Conservation (phyloP, 2,329 filamentous ascomycete species). For the Diaporthe sp. region DNA sequence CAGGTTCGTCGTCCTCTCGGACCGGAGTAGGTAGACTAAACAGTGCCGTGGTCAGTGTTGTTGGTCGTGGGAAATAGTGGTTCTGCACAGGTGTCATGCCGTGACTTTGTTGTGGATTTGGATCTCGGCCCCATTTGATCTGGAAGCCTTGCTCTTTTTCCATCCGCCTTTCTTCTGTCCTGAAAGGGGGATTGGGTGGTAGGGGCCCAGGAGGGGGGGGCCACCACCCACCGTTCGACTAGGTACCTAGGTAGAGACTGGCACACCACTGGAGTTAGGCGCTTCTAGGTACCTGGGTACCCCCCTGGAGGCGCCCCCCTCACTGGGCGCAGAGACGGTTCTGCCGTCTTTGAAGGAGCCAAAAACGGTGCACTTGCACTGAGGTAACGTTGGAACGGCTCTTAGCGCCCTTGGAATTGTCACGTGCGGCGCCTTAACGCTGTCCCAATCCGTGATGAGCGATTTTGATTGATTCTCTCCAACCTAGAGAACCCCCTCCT, state of each 20-base stretch:
- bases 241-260: too few species aligned
- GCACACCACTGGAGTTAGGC: not conserved
- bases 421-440: conserved; percentile 18
- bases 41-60: not conserved
- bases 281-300: not conserved
- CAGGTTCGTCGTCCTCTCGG: not conserved
- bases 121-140: conserved; percentile 20
- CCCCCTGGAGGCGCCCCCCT: conserved; percentile 15
- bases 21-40: not conserved
- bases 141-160: conserved; percentile 31
- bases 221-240: not conserved
- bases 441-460: conserved; percentile 9
- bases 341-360: not conserved
- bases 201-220: not conserved
- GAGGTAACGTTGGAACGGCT: conserved; percentile 17
- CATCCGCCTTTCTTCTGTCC: conserved; percentile 19
- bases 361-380: conserved; percentile 20
- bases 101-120: conserved; percentile 19
- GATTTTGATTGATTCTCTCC: conserved; percentile 25
- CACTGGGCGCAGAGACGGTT: not conserved
- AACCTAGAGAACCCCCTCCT: conserved; percentile 1
- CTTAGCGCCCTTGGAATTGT: conserved; percentile 26
- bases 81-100: not conserved
- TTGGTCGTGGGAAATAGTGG: not conserved
- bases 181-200: conserved; percentile 19